A percentile compares a stretch with the other conserved stretches of the same genome.
Conservation (phyloP, 495 filamentous ascomycete genomes). For the Ramalina intermedia region DNA sequence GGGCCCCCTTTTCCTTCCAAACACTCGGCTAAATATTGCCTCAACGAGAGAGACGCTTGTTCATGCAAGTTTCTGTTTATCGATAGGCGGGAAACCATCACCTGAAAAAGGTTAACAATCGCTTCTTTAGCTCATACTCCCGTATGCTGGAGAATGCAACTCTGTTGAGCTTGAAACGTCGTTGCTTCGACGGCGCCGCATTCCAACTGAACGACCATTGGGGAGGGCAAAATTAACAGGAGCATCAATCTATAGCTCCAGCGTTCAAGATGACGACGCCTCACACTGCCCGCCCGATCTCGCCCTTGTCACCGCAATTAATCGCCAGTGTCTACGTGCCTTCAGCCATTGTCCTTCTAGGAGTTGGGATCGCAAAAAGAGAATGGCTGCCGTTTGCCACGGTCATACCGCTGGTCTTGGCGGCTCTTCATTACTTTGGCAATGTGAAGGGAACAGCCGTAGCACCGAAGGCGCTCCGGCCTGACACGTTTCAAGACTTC, state of each 20-base stretch:
- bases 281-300: constrained; percentile 16
- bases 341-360: constrained; percentile 63
- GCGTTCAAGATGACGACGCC: constrained; percentile 17
- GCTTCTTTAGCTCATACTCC: background rate
- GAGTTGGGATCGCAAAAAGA: constrained; percentile 58
- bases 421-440: constrained; percentile 2
- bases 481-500: constrained; percentile 76
- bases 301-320: constrained; percentile 34
- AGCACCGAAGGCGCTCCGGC: constrained; percentile 69
- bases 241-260: background rate
- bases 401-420: constrained; percentile 41
- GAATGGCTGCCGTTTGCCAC: constrained; percentile 67
- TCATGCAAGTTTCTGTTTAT: background rate
- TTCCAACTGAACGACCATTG: background rate
- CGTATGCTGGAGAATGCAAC: background rate
- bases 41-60: too few species aligned
- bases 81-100: constrained; percentile 2
- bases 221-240: background rate
- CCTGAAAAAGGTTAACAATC: background rate
- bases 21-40: too few species aligned
- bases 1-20: too few species aligned
- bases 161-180: background rate
- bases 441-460: constrained; percentile 23
- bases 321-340: constrained; percentile 75
- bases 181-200: background rate